Base-by-base conservation (phyloP, 441 rosid species). In the Eruca vesicaria region DNA sequence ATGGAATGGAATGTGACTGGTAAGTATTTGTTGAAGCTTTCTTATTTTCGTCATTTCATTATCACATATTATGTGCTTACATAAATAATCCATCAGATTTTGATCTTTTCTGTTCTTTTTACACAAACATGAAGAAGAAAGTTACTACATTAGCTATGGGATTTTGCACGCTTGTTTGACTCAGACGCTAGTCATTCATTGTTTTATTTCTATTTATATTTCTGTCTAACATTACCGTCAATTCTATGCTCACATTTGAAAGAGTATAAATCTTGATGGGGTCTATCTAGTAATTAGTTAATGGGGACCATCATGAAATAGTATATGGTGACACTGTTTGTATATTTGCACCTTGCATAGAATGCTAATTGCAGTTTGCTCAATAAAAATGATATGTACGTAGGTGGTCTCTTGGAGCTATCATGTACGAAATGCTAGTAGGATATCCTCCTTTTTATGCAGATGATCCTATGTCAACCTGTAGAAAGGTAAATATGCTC, bases 321-420 rank as follows among this genome's bases (percentile, higher is more conserved):
- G 45, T 26, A 60, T 12, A 8, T 35, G 8, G 33, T 33, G 52
- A 53, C 48, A 19, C 45, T 23, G 3, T 23, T 3, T 23, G 3
- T 3, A 23, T 23, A 10, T 33, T 20, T 58, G 31, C 10, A 55
- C 33, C 18, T 53, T 64, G 32, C 43, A 20, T 70, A 33, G 62
- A 62, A 70, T 18, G 11, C 65, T 64, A 21, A 56, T 64, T n/a
- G 62, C 4, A 77, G 28, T 50, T 35, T 77, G 0, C 33, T 31
- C 12, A 36, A 11, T 23, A 26, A 43, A 66, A 12, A 1, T 55
- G 63, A 50, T 79, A 48, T 65, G 35, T n/a, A 12, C 48, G 31
- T 81, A 86, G 99, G 99, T 94, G 99, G 99, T 94, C 98, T 45
- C 96, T 94, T 58, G 98, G 99, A 74, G 97, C 99, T 38, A 93